phyloP scores from a whole-genome alignment of 352 stramenopile genomes.

The Nothophytophthora sp. region DNA sequence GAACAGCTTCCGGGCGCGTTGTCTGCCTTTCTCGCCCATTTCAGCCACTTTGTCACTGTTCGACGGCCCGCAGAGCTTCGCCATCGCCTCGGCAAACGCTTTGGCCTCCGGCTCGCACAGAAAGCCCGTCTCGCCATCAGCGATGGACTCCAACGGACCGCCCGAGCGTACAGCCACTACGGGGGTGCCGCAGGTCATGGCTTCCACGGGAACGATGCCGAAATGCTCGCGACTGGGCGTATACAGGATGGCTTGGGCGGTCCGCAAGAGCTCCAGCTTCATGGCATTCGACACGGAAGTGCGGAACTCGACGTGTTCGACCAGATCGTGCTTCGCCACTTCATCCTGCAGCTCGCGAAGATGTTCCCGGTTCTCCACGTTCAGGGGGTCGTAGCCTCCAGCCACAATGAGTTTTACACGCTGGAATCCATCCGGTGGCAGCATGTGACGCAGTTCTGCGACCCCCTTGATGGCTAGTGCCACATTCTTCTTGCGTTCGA shows the following conservation, averaged over 20 bases:
- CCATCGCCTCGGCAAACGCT: slow-evolving; percentile 48
- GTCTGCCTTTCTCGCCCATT: slow-evolving; percentile 38
- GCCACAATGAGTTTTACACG: slow-evolving; percentile 86
- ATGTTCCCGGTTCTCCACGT: slow-evolving; percentile 95
- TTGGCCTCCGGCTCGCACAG: slow-evolving; percentile 43
- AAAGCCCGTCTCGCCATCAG: slow-evolving; percentile 78
- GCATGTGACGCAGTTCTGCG: slow-evolving; percentile 32
- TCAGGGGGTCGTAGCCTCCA: slow-evolving; percentile 94
- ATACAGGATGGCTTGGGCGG: slow-evolving; percentile 89
- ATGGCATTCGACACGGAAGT: slow-evolving; percentile 79
- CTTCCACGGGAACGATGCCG: slow-evolving; percentile 96
- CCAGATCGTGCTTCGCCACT: slow-evolving; percentile 35
- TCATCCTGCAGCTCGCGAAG: slow-evolving; percentile 80
- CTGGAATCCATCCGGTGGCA: slow-evolving; percentile 32
- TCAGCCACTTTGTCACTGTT: slow-evolving; percentile 10
- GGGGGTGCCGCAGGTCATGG: slow-evolving; percentile 91
- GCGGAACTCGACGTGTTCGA: slow-evolving; percentile 75
- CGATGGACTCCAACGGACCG: slow-evolving; percentile 93
- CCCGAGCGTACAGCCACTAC: slow-evolving; percentile 92
- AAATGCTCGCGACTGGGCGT: slow-evolving; percentile 97
- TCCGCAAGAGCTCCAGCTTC: slow-evolving; percentile 75
- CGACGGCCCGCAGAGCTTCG: slow-evolving; percentile 23
- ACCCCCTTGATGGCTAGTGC: slow-evolving; percentile 80
- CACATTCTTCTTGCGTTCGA: slow-evolving; percentile 48
- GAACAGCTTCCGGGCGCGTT: slow-evolving; percentile 36